phyloP scores from a whole-genome alignment of 1,139 yeast species.

The Zygosaccharomyces pseudobailii region DNA sequence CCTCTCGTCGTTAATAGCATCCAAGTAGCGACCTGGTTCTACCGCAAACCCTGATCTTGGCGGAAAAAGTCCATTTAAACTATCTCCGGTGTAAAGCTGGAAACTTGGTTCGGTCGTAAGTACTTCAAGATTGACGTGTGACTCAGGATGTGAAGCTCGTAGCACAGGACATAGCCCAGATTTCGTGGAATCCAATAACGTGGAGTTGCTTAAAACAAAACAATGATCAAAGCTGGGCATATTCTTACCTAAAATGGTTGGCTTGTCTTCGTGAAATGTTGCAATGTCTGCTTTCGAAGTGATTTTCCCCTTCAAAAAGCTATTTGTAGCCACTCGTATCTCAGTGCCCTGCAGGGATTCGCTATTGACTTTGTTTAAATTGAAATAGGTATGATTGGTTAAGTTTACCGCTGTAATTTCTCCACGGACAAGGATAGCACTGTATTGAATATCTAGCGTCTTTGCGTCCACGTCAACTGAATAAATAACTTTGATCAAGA shows the following conservation, averaged over 20 bases:
- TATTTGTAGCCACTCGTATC: slow-evolving; percentile 32
- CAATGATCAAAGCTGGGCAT: slow-evolving; percentile 46
- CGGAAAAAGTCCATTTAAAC: slow-evolving; percentile 35
- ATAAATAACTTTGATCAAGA: slow-evolving; percentile 19
- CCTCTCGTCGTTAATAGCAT: slow-evolving; percentile 47
- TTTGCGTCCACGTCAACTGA: slow-evolving; percentile 28
- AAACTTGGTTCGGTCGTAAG: slow-evolving; percentile 62
- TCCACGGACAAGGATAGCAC: slow-evolving; percentile 41
- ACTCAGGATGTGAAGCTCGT: slow-evolving; percentile 46
- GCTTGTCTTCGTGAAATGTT: slow-evolving; percentile 14
- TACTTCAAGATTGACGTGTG: slow-evolving; percentile 42
- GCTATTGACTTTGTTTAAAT: slow-evolving; percentile 35
- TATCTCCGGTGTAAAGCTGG: slow-evolving; percentile 64
- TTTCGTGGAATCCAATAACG: slow-evolving; percentile 41
- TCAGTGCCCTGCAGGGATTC: slow-evolving; percentile 28
- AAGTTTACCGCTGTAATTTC: slow-evolving; percentile 50
- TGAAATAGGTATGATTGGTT: slow-evolving; percentile 65
- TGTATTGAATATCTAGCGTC: slow-evolving; percentile 44
- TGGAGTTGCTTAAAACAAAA: slow-evolving; percentile 43
- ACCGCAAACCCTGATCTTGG: slow-evolving; percentile 57
- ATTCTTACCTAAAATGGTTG: slow-evolving; percentile 19
- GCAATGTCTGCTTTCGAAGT: slow-evolving; percentile 34
- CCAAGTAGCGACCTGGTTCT: slow-evolving; percentile 58
- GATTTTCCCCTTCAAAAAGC: slow-evolving; percentile 54
- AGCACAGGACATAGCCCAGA: slow-evolving; percentile 37